A percentile compares a stretch with the other conserved stretches of the same genome.
phyloP scores from a whole-genome alignment of 164 flowering plant species.

The Warburgia ugandensis region DNA sequence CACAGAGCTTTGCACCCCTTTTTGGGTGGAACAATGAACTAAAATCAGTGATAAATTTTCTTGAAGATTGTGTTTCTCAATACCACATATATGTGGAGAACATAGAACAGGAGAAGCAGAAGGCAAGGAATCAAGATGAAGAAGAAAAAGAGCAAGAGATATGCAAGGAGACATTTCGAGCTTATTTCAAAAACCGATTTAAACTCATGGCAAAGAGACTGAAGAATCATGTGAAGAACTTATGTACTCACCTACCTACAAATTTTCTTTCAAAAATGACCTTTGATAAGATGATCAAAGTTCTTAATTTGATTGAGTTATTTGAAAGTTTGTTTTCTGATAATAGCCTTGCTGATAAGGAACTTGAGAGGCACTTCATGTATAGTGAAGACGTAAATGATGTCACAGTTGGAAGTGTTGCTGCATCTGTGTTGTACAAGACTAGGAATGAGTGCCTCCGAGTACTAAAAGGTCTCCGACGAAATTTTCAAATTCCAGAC shows the following conservation, averaged over 20 bases:
- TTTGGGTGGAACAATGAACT: constrained; percentile 44
- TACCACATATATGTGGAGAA: constrained; percentile 30
- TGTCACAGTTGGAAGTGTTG: background rate
- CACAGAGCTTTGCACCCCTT: constrained; percentile 30
- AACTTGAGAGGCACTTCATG: constrained; percentile 30
- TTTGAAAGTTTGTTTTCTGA: constrained; percentile 23
- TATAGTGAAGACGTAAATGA: background rate
- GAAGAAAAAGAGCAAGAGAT: no score
- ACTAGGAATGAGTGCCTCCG: constrained; percentile 24
- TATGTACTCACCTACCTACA: constrained; percentile 41
- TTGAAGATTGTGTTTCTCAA: constrained; percentile 37
- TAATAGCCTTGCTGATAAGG: constrained; percentile 21
- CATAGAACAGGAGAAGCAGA: no score
- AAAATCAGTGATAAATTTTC: constrained; percentile 33
- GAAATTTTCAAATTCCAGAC: constrained; percentile 23
- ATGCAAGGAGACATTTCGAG: constrained; percentile 19
- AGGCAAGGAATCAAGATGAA: no score
- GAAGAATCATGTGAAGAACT: constrained; percentile 21
- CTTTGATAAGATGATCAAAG: constrained; percentile 18
- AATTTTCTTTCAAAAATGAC: constrained; percentile 13
- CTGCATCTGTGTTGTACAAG: background rate
- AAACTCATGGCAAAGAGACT: constrained; percentile 14
- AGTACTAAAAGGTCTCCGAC: constrained; percentile 19
- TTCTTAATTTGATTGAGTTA: constrained; percentile 23
- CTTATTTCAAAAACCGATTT: constrained; percentile 30